Conservation (phyloP, 2,329 filamentous ascomycete genomes). For the Penicillium fuscoglaucum region DNA sequence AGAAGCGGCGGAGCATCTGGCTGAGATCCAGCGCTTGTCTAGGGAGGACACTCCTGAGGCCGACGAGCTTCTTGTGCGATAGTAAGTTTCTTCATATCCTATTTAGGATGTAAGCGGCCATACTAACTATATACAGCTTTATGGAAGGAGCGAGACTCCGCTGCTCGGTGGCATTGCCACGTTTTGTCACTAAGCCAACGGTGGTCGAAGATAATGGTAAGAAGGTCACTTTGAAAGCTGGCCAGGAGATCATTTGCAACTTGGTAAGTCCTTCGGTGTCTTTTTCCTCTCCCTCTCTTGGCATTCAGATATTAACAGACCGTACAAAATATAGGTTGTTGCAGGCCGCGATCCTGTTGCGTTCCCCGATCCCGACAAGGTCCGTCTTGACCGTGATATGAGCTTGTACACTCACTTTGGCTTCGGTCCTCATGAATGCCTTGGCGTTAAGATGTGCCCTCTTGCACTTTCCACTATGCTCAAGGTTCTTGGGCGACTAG, state of each 20-base stretch:
- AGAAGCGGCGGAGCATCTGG: slow-evolving; percentile 50
- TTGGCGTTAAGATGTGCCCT: slow-evolving; percentile 50
- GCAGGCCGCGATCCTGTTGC: slow-evolving; percentile 39
- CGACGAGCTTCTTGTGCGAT: slow-evolving; percentile 53
- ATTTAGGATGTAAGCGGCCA: not conserved
- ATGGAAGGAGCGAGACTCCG: slow-evolving; percentile 44
- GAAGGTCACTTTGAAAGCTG: slow-evolving; percentile 36
- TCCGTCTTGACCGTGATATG: slow-evolving; percentile 63
- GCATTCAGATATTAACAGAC: not conserved
- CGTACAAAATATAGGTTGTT: slow-evolving; percentile 26
- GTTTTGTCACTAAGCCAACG: slow-evolving; percentile 35
- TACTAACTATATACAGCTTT: slow-evolving; percentile 32
- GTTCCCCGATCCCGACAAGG: slow-evolving; percentile 44
- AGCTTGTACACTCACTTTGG: slow-evolving; percentile 66
- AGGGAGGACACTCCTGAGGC: slow-evolving; percentile 46
- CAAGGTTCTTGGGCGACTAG: slow-evolving; percentile 42
- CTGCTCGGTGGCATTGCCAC: slow-evolving; percentile 41
- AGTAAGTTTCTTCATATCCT: slow-evolving; percentile 36
- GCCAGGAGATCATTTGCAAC: slow-evolving; percentile 39
- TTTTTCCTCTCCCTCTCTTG: not conserved
- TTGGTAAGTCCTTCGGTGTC: slow-evolving; percentile 30
- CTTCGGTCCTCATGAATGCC: slow-evolving; percentile 61
- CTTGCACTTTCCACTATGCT: slow-evolving; percentile 42
- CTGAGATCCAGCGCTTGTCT: slow-evolving; percentile 51
- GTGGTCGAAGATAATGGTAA: slow-evolving; percentile 38